These are phyloP conservation scores for Rhizopogon hawkerae DNA, from an alignment of 1,284 basidiomycete genomes.

Conservation along the genomic window DNA sequence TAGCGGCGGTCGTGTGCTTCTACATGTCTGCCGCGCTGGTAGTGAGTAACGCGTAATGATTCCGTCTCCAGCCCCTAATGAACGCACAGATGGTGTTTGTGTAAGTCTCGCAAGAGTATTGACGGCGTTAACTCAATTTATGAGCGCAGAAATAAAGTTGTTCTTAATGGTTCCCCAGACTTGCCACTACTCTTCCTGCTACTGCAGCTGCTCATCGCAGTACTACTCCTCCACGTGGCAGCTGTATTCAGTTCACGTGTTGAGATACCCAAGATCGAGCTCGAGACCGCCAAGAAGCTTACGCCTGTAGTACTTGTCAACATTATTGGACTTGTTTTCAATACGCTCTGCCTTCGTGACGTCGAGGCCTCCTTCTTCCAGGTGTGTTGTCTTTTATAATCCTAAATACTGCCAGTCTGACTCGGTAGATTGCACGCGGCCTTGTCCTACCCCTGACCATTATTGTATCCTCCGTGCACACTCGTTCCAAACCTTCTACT, in stretches of 20 bases:
- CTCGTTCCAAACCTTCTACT: conserved; percentile 37
- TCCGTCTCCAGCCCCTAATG: not conserved
- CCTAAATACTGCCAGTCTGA: conserved; percentile 1
- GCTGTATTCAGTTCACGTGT: conserved; percentile 40
- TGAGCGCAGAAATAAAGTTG: conserved; percentile 58
- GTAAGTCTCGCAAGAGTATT: conserved; percentile 23
- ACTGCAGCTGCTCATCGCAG: conserved; percentile 60
- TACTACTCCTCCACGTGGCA: conserved; percentile 50
- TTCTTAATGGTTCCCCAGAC: conserved; percentile 56
- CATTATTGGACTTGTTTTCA: conserved; percentile 67
- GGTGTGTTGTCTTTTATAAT: conserved; percentile 26
- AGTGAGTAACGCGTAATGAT: conserved; percentile 33
- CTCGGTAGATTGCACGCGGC: conserved; percentile 64
- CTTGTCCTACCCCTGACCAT: conserved; percentile 74
- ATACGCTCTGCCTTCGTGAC: conserved; percentile 64
- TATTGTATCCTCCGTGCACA: conserved; percentile 46
- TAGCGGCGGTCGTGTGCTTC: conserved; percentile 65
- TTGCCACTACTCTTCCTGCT: conserved; percentile 64
- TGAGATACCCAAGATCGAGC: conserved; percentile 48
- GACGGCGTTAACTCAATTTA: conserved; percentile 1
- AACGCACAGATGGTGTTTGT: conserved; percentile 55
- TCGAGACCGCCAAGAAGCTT: conserved; percentile 47
- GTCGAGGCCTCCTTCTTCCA: conserved; percentile 76
- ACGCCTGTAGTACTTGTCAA: conserved; percentile 58
- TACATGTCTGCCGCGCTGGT: conserved; percentile 70